A percentile compares a stretch with the other conserved stretches of the same genome.
Conservation (phyloP, 805 yeast genomes). For the Yarrowia yakushimensis region DNA sequence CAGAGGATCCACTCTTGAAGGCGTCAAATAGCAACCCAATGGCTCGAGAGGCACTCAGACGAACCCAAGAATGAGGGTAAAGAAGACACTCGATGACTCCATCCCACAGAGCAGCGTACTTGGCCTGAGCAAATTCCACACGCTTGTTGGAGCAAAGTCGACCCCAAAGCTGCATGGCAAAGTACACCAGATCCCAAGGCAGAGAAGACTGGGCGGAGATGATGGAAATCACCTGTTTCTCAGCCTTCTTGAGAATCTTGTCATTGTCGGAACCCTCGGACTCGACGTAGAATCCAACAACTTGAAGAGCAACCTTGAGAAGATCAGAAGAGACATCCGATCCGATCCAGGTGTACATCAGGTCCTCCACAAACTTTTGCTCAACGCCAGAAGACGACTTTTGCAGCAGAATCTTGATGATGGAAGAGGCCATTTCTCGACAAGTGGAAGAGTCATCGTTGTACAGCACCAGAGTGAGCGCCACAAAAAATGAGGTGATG, state of each 20-base stretch:
- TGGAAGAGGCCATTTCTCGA: conserved; percentile 73
- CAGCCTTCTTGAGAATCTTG: conserved; percentile 44
- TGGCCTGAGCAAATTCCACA: conserved; percentile 35
- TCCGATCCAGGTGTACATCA: conserved; percentile 57
- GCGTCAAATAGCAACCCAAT: conserved; percentile 51
- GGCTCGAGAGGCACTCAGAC: conserved; percentile 62
- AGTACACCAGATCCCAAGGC: conserved; percentile 77
- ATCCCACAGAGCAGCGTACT: conserved; percentile 48
- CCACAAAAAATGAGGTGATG: conserved; percentile 70
- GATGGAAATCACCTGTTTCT: conserved; percentile 38
- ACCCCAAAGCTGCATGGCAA: conserved; percentile 51
- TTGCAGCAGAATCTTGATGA: conserved; percentile 55
- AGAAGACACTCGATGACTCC: conserved; percentile 53
- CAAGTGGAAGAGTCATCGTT: conserved; percentile 77
- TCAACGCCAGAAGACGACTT: conserved; percentile 28
- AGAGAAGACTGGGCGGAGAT: conserved; percentile 43
- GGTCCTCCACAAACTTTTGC: conserved; percentile 42
- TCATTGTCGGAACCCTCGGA: conserved; percentile 45
- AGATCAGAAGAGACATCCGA: conserved; percentile 47
- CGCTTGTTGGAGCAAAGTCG: conserved; percentile 36
- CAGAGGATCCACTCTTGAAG: conserved; percentile 14
- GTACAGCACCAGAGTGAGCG: conserved; percentile 69
- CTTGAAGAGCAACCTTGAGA: conserved; percentile 68
- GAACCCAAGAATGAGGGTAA: conserved; percentile 91
- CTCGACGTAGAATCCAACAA: conserved; percentile 58